These are phyloP conservation scores for Globisporangium splendens DNA, from an alignment of 352 stramenopile genomes.

Conservation along the genomic window DNA sequence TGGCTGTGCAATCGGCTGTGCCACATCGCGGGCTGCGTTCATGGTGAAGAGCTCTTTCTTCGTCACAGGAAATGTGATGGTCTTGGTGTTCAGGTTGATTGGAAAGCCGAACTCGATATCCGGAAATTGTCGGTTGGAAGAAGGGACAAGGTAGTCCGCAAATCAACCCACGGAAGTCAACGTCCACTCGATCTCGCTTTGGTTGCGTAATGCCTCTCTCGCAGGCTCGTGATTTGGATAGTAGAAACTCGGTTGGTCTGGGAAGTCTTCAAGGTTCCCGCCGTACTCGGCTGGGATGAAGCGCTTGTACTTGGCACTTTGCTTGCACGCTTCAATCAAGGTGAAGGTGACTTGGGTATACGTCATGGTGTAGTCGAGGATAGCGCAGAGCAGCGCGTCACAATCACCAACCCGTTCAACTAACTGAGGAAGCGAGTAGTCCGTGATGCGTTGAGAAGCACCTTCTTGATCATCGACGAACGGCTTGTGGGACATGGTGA, in stretches of 20 bases:
- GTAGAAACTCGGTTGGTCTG: constrained; percentile 2
- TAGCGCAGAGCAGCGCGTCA: neutral
- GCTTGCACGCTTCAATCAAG: constrained; percentile 2
- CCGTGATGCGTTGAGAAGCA: constrained; percentile 2
- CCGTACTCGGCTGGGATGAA: constrained; percentile 4
- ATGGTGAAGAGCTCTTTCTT: constrained; percentile 1
- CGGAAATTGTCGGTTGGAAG: neutral
- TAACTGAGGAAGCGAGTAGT: neutral
- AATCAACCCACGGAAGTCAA: neutral
- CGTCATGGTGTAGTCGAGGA: constrained; percentile 4
- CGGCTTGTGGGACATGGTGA: constrained; percentile 34
- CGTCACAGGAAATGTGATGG: neutral
- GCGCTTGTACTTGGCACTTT: constrained; percentile 1
- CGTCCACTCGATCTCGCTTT: constrained; percentile 2
- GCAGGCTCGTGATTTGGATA: constrained; percentile 1
- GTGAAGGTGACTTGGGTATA: neutral
- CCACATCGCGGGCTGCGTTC: neutral
- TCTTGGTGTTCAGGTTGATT: constrained; percentile 1
- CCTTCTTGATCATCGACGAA: constrained; percentile 28
- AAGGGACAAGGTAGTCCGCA: constrained; percentile 1
- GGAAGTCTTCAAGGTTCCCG: constrained; percentile 3
- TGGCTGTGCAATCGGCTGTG: neutral
- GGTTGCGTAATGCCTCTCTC: constrained; percentile 1
- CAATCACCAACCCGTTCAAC: neutral
- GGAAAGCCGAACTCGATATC: neutral